Base-by-base conservation (phyloP, 257 asterid species). In the Buddleja alternifolia region DNA sequence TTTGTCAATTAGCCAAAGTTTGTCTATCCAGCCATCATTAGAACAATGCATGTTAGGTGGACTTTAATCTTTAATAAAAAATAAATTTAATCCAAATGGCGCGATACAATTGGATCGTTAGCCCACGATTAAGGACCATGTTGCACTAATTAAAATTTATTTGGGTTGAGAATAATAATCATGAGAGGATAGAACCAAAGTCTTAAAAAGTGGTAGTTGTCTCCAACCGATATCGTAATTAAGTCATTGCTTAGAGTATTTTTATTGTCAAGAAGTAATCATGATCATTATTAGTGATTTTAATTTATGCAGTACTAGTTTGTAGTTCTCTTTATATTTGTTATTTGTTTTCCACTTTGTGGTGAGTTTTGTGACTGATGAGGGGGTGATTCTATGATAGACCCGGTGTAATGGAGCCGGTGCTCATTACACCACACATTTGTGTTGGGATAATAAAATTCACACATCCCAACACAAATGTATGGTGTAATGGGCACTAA, bases 161-260 rank as follows among this genome's bases (percentile, higher is more conserved):
- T 81, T 77, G 70, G 70, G 71, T 78, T 71, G 72, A 72, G 73
- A 72, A 36, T 76, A 72, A 36, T 76, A 79, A 84, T 86, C 67
- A 81, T 81, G 71, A 77, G 24, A 19, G 36, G 66, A 74, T 71
- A 56, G 84, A 84, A 78, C 85, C 79, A 19, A 81, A 71, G 86
- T 65, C 55, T 64, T 73, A 53, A 63, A 73, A 73, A 64, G 73
- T 69, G 42, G 63, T 71, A 47, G 66, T 75, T 73, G 71, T 41
- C 73, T 72, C 80, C 73, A 73, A 66, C 45, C 51, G 44, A 69
- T 51, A 20, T 75, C 70, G 63, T 61, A 7, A 62, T 62, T 45
- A 45, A 45, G 19, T 63, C 29, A 1, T 63, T 60, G 7, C 6
- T 9, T 36, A 41, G 34, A 21, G 32, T n/a, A 59, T 39, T 17